phyloP scores from a whole-genome alignment of 768 basidiomycete species.

The Cystobasidium ongulense region DNA sequence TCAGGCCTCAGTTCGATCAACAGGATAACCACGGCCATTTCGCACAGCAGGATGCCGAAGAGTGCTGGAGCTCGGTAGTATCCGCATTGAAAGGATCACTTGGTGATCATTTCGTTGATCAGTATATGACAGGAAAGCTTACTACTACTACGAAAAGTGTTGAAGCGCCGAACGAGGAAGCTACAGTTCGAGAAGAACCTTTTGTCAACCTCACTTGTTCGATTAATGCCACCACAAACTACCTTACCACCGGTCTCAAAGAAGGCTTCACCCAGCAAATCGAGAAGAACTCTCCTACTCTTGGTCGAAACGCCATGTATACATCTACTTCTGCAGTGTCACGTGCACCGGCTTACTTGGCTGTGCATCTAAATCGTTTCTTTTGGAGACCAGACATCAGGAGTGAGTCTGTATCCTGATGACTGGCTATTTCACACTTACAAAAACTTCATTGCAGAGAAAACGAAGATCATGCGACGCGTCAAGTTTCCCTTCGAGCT shows the following conservation, averaged over 20 bases:
- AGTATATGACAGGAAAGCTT: slow-evolving; percentile 20
- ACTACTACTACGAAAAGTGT: slow-evolving; percentile 61
- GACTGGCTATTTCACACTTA: background rate
- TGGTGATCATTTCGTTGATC: slow-evolving; percentile 20
- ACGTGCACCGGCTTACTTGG: slow-evolving; percentile 65
- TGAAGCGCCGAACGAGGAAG: slow-evolving; percentile 70
- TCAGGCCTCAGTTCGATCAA: slow-evolving; percentile 87
- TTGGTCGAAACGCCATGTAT: slow-evolving; percentile 75
- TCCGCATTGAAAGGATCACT: slow-evolving; percentile 53
- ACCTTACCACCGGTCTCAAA: slow-evolving; percentile 78
- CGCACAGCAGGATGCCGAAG: slow-evolving; percentile 90
- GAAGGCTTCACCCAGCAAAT: slow-evolving; percentile 58
- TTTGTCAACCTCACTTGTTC: slow-evolving; percentile 88
- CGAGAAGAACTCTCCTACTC: slow-evolving; percentile 69
- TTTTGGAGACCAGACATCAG: slow-evolving; percentile 82
- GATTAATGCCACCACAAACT: slow-evolving; percentile 77
- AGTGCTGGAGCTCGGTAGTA: slow-evolving; percentile 72
- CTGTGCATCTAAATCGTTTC: slow-evolving; percentile 92
- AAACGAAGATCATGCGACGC: slow-evolving; percentile 82
- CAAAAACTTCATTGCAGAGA: slow-evolving; percentile 46
- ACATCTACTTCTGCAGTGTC: slow-evolving; percentile 69
- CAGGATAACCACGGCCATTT: slow-evolving; percentile 52
- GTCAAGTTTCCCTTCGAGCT: slow-evolving; percentile 88
- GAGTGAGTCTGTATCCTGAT: slow-evolving; percentile 42
- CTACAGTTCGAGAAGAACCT: slow-evolving; percentile 58